Evolutionary conservation across 2,329 filamentous ascomycete species (phyloP).

Genomic region (Metarhizium guizhouense): DNA sequence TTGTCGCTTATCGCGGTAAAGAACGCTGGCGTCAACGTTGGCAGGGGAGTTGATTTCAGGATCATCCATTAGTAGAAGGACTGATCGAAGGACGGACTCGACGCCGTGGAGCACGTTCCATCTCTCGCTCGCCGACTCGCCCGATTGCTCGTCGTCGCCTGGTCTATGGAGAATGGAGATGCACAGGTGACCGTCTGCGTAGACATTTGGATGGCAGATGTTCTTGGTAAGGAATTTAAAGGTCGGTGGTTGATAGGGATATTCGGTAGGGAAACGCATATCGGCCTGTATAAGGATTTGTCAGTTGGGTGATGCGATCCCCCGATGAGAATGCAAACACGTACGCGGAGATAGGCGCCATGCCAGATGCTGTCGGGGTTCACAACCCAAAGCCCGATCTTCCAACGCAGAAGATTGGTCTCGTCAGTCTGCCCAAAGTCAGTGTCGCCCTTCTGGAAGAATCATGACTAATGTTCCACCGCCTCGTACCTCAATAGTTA

Average conservation of each 20-base stretch:
- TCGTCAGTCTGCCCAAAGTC: conserved; percentile 53
- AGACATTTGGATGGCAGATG: conserved; percentile 91
- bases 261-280: conserved; percentile 82
- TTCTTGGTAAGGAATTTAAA: conserved; percentile 72
- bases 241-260: conserved; percentile 79
- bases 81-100: conserved; percentile 87
- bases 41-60: conserved; percentile 89
- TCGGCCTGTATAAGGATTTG: conserved; percentile 43
- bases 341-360: conserved; percentile 77
- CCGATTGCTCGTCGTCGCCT: conserved; percentile 87
- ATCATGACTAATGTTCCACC: background rate
- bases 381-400: conserved; percentile 79
- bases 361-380: conserved; percentile 89
- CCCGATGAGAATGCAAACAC: background rate
- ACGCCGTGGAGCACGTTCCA: conserved; percentile 93
- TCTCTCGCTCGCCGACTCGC: conserved; percentile 79
- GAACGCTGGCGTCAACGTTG: conserved; percentile 86
- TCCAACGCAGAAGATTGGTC: conserved; percentile 82
- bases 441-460: background rate
- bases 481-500: conserved; percentile 69
- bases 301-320: background rate
- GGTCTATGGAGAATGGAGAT: conserved; percentile 94
- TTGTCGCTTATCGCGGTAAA: conserved; percentile 65
- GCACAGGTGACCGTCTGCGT: conserved; percentile 81
- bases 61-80: conserved; percentile 85